Conservation (phyloP, 140 eudicot species). For the Ambrosia hybrid region DNA sequence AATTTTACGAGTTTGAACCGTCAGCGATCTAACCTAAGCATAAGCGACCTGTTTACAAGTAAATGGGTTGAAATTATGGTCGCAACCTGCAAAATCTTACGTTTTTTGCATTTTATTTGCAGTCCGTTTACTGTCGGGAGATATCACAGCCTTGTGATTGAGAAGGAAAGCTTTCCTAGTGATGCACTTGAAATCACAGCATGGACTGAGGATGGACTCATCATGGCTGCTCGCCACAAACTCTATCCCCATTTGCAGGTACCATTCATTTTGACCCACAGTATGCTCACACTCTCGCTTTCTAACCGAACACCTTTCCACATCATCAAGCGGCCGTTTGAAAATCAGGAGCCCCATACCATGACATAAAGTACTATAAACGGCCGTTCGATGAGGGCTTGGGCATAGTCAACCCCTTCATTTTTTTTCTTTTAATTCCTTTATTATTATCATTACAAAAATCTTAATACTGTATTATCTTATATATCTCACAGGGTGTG, state of each 20-base stretch:
- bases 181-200: slow-evolving; percentile 92
- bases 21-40: no score
- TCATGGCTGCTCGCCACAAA: slow-evolving; percentile 98
- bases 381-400: no score
- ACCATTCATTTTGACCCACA: no score
- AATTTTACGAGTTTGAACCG: no score
- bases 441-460: background rate
- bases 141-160: slow-evolving; percentile 98
- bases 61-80: background rate
- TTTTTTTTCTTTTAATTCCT: no score
- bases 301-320: no score
- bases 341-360: no score
- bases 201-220: slow-evolving; percentile 94
- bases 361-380: no score
- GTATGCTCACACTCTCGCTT: no score
- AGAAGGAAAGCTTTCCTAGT: slow-evolving; percentile 77
- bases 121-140: slow-evolving; percentile 95
- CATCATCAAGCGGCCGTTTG: no score
- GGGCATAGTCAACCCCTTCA: no score
- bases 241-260: slow-evolving; percentile 74
- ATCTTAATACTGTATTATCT: slow-evolving; percentile 7
- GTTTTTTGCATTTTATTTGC: slow-evolving; percentile 24
- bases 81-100: background rate
- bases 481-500: slow-evolving; percentile 66
- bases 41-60: background rate